A percentile compares a stretch with the other conserved stretches of the same genome.
These are phyloP conservation scores for Phytophthora ramorum DNA, from an alignment of 352 stramenopile species.

Conservation along the genomic window DNA sequence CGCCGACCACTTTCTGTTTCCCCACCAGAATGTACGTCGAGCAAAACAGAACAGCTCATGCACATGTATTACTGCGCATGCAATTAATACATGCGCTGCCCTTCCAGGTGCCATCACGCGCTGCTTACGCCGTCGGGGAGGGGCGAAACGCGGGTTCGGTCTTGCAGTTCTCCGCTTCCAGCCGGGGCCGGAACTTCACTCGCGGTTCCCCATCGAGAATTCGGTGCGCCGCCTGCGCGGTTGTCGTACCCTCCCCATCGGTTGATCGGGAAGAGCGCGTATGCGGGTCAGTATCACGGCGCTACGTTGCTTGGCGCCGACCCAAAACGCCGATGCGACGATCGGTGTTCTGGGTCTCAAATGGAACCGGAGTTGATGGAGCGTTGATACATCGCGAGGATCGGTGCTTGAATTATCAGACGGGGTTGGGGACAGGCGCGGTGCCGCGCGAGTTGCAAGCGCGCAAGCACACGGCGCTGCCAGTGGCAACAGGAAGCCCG, in stretches of 20 bases:
- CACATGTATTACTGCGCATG: no score
- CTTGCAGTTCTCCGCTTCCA: slow-evolving; percentile 12
- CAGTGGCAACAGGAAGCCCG: no score
- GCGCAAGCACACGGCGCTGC: slow-evolving; percentile 15
- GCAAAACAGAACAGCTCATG: not conserved
- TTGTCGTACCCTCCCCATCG: slow-evolving; percentile 33
- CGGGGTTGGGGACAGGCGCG: slow-evolving; percentile 23
- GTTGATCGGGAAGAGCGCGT: slow-evolving; percentile 11
- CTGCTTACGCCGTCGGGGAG: slow-evolving; percentile 1
- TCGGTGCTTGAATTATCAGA: slow-evolving; percentile 39
- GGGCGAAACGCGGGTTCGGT: not conserved
- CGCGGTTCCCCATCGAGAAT: slow-evolving; percentile 30
- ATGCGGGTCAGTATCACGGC: no score
- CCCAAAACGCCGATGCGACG: no score
- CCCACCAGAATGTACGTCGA: not conserved
- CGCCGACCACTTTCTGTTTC: not conserved
- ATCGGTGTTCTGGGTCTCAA: not conserved
- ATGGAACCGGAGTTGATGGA: not conserved
- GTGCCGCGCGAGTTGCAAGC: slow-evolving; percentile 5
- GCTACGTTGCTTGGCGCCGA: not conserved
- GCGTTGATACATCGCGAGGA: slow-evolving; percentile 21
- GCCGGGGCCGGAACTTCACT: slow-evolving; percentile 13
- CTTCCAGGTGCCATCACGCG: not conserved
- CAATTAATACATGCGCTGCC: not conserved
- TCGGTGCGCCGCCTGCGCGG: slow-evolving; percentile 15